These are phyloP conservation scores for Canariomyces notabilis DNA, from an alignment of 2,329 filamentous ascomycete species.

Conservation along the genomic window DNA sequence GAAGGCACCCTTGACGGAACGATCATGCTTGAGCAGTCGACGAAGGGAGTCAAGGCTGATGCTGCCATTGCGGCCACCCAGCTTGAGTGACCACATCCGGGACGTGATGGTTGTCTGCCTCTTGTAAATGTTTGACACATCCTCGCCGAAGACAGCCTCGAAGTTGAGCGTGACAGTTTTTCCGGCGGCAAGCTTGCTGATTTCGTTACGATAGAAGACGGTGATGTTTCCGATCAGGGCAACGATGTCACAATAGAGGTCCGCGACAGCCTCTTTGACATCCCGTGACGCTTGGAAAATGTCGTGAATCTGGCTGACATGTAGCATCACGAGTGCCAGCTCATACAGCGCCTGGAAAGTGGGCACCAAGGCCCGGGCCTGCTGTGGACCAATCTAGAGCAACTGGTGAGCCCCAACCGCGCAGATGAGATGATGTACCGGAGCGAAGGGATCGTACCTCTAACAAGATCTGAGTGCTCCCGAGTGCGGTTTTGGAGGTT, in stretches of 20 bases:
- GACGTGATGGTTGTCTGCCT: conserved; percentile 31
- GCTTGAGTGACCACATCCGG: conserved; percentile 33
- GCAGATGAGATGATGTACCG: no score
- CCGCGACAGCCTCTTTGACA: conserved; percentile 31
- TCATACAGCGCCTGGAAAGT: conserved; percentile 38
- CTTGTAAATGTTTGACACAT: conserved; percentile 33
- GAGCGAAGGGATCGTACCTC: conserved; percentile 30
- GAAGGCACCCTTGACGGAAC: conserved; percentile 26
- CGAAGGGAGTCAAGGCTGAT: conserved; percentile 30
- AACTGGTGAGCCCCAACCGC: no score
- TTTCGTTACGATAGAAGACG: conserved; percentile 32
- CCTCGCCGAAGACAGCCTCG: conserved; percentile 32
- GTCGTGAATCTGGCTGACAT: conserved; percentile 34
- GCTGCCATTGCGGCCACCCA: conserved; percentile 25
- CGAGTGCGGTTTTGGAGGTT: conserved; percentile 31
- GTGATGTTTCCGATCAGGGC: conserved; percentile 33
- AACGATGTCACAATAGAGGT: conserved; percentile 34
- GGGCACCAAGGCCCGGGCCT: conserved; percentile 35
- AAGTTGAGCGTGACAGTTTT: conserved; percentile 31
- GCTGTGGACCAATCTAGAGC: conserved; percentile 34
- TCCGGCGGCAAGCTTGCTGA: conserved; percentile 28
- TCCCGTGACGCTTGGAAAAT: conserved; percentile 30
- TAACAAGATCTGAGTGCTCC: conserved; percentile 35
- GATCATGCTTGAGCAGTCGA: conserved; percentile 29
- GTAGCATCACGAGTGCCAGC: conserved; percentile 34